These are phyloP conservation scores for Colletotrichum australisinense DNA, from an alignment of 2,329 filamentous ascomycete genomes.

Conservation along the genomic window DNA sequence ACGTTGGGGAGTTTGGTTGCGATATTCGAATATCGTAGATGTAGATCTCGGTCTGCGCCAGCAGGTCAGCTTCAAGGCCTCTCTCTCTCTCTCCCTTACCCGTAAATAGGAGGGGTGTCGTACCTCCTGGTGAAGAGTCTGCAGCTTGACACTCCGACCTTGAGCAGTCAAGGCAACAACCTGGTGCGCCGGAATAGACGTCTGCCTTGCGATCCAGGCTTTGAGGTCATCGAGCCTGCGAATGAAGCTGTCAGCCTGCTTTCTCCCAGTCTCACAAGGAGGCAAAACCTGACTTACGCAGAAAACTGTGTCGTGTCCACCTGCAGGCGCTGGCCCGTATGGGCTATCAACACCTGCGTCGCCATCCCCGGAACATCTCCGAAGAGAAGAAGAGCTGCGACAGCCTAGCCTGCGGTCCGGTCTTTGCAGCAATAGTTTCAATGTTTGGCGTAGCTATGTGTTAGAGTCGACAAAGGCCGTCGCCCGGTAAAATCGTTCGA, in stretches of 20 bases:
- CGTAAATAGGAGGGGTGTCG: slow-evolving; percentile 31
- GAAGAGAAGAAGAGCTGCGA: slow-evolving; percentile 16
- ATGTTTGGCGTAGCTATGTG: not conserved
- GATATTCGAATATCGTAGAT: slow-evolving; percentile 88
- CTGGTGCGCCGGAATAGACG: slow-evolving; percentile 78
- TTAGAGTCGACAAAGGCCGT: not conserved
- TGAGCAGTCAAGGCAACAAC: slow-evolving; percentile 89
- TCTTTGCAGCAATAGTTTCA: not conserved
- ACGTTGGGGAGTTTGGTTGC: slow-evolving; percentile 63
- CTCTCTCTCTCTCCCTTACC: not conserved
- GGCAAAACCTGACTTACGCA: slow-evolving; percentile 64
- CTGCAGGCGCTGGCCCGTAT: slow-evolving; percentile 88
- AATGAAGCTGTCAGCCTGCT: slow-evolving; percentile 21
- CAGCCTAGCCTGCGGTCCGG: slow-evolving; percentile 26
- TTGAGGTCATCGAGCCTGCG: slow-evolving; percentile 85
- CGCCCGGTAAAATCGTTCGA: not conserved
- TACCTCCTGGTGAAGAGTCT: slow-evolving; percentile 85
- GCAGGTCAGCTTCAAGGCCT: slow-evolving; percentile 21
- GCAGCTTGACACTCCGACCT: slow-evolving; percentile 85
- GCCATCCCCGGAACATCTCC: slow-evolving; percentile 78
- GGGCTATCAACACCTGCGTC: slow-evolving; percentile 90
- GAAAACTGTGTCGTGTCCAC: slow-evolving; percentile 81
- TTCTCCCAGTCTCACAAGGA: slow-evolving; percentile 1
- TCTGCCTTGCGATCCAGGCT: slow-evolving; percentile 80
- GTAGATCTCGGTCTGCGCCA: slow-evolving; percentile 83